These are phyloP conservation scores for Colletotrichum tamarilloi DNA, from an alignment of 2,329 filamentous ascomycete species.

Conservation along the genomic window DNA sequence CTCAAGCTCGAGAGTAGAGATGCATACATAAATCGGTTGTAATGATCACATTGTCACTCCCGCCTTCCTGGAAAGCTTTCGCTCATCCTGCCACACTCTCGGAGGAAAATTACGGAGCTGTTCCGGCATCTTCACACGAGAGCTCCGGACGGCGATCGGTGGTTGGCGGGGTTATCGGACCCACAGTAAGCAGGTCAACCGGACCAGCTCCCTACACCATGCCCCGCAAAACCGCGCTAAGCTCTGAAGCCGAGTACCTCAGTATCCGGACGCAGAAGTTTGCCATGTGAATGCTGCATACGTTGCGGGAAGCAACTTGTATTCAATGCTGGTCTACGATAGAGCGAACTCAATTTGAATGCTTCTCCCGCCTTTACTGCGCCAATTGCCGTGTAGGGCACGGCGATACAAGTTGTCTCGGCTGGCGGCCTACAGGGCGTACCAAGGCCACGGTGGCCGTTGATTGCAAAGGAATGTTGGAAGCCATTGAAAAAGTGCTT, in stretches of 20 bases:
- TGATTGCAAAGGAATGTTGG: not conserved
- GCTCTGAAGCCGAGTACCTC: no score
- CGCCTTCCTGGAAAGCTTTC: not conserved
- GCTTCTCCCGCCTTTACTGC: not conserved
- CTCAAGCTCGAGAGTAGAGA: not conserved
- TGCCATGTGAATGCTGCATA: not conserved
- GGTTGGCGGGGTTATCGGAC: no score
- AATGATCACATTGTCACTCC: rapidly evolving
- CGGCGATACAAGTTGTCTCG: not conserved
- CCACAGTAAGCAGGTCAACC: not conserved
- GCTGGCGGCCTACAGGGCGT: not conserved
- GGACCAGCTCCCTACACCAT: no score
- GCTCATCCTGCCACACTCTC: not conserved
- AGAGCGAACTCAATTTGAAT: not conserved
- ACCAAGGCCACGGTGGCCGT: not conserved
- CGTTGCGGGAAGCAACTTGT: no score
- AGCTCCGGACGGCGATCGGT: not conserved
- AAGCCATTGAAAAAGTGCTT: not conserved
- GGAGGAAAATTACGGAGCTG: not conserved
- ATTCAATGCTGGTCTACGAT: not conserved
- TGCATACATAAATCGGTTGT: not conserved
- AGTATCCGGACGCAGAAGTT: not conserved
- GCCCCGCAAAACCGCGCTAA: not conserved
- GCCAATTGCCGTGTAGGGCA: not conserved
- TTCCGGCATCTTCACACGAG: not conserved